Conservation (phyloP, 2,329 filamentous ascomycete species). For the Neopestalotiopsis clavispora region DNA sequence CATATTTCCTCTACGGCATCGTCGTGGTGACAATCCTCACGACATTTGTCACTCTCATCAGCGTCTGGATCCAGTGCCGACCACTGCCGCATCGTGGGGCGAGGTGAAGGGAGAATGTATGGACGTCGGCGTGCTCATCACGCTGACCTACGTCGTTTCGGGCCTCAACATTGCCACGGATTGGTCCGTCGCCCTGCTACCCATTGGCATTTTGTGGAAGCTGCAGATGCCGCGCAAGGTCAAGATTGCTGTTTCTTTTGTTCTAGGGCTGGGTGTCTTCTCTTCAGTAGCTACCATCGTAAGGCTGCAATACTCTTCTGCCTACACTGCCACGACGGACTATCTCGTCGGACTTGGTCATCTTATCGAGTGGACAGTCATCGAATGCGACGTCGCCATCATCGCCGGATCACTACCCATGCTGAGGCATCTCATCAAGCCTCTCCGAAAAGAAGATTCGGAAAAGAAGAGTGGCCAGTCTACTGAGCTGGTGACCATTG, state of each 20-base stretch:
- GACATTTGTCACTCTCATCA: constrained; percentile 20
- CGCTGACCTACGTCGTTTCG: constrained; percentile 24
- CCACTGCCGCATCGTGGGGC: constrained; percentile 23
- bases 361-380: constrained; percentile 21
- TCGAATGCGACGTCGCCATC: constrained; percentile 21
- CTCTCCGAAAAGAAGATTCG: neutral
- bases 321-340: constrained; percentile 6
- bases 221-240: constrained; percentile 19
- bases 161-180: constrained; percentile 19
- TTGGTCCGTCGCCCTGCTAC: constrained; percentile 14
- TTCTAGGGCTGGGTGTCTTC: constrained; percentile 20
- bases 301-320: constrained; percentile 9
- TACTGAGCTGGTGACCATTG: constrained; percentile 11
- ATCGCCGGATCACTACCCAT: constrained; percentile 24
- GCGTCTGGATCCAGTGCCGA: constrained; percentile 20
- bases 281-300: constrained; percentile 21
- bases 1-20: constrained; percentile 19
- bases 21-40: constrained; percentile 19
- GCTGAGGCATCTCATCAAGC: constrained; percentile 19
- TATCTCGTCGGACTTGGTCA: constrained; percentile 20
- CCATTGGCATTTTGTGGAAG: constrained; percentile 18
- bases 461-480: neutral
- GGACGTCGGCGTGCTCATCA: constrained; percentile 13
- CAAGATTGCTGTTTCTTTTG: constrained; percentile 18
- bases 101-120: constrained; percentile 17